phyloP scores from a whole-genome alignment of 352 stramenopile genomes.

The Phytopythium vexans region DNA sequence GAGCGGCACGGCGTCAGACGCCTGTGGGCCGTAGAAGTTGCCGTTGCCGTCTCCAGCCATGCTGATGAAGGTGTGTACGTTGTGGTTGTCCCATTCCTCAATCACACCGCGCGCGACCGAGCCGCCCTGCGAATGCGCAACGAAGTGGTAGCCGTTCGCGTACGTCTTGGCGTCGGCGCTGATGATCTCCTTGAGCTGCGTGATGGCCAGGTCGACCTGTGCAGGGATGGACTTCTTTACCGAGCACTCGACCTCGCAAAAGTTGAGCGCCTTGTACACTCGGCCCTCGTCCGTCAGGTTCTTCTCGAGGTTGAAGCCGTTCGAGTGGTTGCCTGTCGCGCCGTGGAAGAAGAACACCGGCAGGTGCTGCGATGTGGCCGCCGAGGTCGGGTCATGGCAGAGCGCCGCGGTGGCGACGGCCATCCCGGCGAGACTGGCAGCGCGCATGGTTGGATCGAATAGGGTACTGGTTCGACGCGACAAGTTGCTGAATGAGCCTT shows the following conservation, averaged over 20 bases:
- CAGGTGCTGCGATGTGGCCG: conserved; percentile 7
- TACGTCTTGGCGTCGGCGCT: conserved; percentile 23
- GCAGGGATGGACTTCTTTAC: conserved; percentile 21
- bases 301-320: conserved; percentile 23
- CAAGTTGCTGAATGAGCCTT: no score
- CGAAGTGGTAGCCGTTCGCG: conserved; percentile 46
- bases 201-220: conserved; percentile 46
- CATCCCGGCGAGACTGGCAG: no score
- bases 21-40: conserved; percentile 50
- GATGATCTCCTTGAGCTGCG: conserved; percentile 31
- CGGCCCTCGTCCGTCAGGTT: conserved; percentile 37
- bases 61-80: conserved; percentile 45
- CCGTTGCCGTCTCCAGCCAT: conserved; percentile 47
- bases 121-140: conserved; percentile 46
- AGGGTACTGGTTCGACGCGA: no score
- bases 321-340: conserved; percentile 22
- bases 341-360: conserved; percentile 61
- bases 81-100: conserved; percentile 59
- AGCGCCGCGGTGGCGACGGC: no score
- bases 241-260: conserved; percentile 40
- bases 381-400: no score
- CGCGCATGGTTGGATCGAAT: no score
- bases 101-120: conserved; percentile 44
- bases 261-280: conserved; percentile 32
- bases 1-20: conserved; percentile 24